Base-by-base conservation (phyloP, 2,329 filamentous ascomycete genomes). In the Epichloe gansuensis region DNA sequence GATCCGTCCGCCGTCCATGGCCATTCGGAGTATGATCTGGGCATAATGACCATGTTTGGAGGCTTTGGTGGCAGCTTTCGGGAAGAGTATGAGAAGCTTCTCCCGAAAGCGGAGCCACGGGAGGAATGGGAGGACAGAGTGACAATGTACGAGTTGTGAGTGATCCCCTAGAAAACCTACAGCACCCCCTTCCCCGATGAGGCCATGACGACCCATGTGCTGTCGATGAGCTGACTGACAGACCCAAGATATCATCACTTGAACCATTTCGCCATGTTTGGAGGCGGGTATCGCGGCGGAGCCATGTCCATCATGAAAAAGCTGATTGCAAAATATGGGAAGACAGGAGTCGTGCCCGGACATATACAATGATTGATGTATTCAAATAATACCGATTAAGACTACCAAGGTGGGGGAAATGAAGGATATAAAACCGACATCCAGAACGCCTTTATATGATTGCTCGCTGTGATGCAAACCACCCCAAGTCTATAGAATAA, bases 21-120 rank as follows among this genome's bases (percentile, higher is more conserved):
- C 1, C 90, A 96, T 64, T 85, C 77, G 2, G 91, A 97, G 71
- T 96, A 84, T 66, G 91, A 96, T 59, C 71, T 95, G 50, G 91
- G 91, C 0, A 95, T 95, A 58, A 96, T 96, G 89, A 80, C 78
- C 49, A 95, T 96, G 89, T 97, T 96, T 75, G 90, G 90, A 0
- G 91, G 91, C 0, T 95, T 94, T 66, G 82, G 82, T 0, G 60
- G 66, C 0, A 66, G 63, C 1, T 95, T 95, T 61, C 82, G 86
- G 74, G 75, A 75, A 35, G 87, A 93, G 63, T 97, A 96, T 64
- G 80, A 87, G 64, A 66, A 71, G 40, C 63, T 89, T 25, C 81
- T 90, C 46, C 85, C 85, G 0, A 94, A 85, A 70, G 83, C 85
- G 8, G 87, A 95, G 64, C 90, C 90, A 0, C 76, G 74, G 11